Evolutionary conservation across 2,329 filamentous ascomycete genomes (phyloP).

Genomic region (Harringtonia lauricola): DNA sequence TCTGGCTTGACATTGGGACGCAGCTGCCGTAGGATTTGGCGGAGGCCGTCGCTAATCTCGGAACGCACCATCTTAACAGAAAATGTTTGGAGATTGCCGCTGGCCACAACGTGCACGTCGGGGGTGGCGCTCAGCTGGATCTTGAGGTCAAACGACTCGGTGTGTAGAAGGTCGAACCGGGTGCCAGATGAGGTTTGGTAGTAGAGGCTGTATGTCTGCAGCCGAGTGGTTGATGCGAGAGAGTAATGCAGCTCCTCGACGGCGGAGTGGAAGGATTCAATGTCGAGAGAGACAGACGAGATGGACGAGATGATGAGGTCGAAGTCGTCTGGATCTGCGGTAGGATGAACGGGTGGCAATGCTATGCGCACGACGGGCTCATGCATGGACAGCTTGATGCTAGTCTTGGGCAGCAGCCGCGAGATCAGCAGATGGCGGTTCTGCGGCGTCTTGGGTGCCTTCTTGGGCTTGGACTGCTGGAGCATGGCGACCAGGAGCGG

Average conservation of each 20-base stretch:
- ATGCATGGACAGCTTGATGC: constrained; percentile 90
- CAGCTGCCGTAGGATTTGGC: constrained; percentile 81
- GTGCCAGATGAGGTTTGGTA: constrained; percentile 81
- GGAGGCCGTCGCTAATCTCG: constrained; percentile 85
- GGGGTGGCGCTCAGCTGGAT: constrained; percentile 75
- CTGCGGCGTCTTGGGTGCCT: constrained; percentile 21
- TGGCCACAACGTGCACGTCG: constrained; percentile 71
- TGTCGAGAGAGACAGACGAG: constrained; percentile 83
- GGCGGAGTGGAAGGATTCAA: constrained; percentile 89
- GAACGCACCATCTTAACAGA: constrained; percentile 81
- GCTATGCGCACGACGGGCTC: constrained; percentile 89
- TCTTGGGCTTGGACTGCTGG: constrained; percentile 43
- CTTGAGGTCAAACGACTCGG: constrained; percentile 80
- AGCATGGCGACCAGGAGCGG: constrained; percentile 73
- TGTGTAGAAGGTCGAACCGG: constrained; percentile 78
- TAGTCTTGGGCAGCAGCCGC: constrained; percentile 84
- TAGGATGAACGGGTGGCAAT: constrained; percentile 63
- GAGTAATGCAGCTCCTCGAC: constrained; percentile 81
- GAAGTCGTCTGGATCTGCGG: constrained; percentile 64
- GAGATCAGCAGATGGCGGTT: constrained; percentile 65
- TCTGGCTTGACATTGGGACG: constrained; percentile 58
- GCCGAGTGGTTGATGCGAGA: constrained; percentile 66
- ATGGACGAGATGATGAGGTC: constrained; percentile 93
- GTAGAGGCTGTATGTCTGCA: constrained; percentile 82
- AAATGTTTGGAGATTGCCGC: constrained; percentile 74